Evolutionary conservation across 2,329 filamentous ascomycete genomes (phyloP), one percentile per base, ranked within the genome.

Genomic region (Moelleriella libera): DNA sequence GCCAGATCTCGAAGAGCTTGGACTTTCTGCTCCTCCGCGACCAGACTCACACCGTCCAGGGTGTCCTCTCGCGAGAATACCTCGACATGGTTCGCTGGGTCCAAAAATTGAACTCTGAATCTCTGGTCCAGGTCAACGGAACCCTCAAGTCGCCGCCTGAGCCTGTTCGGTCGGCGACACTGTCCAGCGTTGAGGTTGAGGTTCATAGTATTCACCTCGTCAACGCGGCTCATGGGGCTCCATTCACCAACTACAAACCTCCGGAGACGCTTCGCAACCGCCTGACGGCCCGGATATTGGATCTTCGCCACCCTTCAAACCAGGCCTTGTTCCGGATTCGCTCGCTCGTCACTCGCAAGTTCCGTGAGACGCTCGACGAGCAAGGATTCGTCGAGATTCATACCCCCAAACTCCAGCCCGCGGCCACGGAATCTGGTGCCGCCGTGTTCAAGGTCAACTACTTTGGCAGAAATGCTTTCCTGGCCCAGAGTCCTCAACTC

Each of bases 381-480:
- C 72, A 83, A 52, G 83, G 80, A 12, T 96, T 96, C 61, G 83
- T 94, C 50, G 89, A 96, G 64, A 95, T 96, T 50, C 88, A 95
- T 61, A 94, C 88, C 0, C 89, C 89, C 2, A 96, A 95, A 67
- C 71, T 96, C 42, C 88, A 94, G 68, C 86, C 87, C 2, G 82
- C 85, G 10, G 89, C 89, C 1, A 94, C 89, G 1, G 89, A 96
- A 64, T 94, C 86, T 44, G 89, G 89, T 44, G 83, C 89, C 11
- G 88, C 87, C 53, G 89, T 96, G 5, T 96, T 96, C 72, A 82
- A 86, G 61, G 79, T 94, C 45, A 85, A 92, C 59, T 96, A 96
- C 68, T 96, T 96, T 67, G 85, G 82, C 31, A 80, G 89, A 46
- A 78, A 78, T 21, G 89, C 88, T 3, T 96, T 92, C 69, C 68